Percentiles rank a stretch among this genome's conserved stretches.
Evolutionary conservation across 257 asterid genomes (phyloP).

Genomic region (Cinchona pubescens): DNA sequence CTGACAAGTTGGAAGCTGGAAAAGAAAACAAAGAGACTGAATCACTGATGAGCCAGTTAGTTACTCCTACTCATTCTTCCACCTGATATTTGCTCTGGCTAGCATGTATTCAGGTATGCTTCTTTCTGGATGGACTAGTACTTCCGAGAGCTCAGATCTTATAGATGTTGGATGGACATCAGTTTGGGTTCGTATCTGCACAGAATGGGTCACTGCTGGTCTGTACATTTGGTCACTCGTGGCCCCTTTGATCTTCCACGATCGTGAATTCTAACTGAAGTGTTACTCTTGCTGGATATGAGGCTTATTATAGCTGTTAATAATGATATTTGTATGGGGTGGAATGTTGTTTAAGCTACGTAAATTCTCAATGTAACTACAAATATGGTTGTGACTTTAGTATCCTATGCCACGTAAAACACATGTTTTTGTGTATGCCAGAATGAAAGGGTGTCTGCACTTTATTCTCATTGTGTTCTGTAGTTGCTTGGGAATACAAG

Average conservation of each 20-base stretch:
- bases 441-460: background rate
- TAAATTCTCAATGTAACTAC: background rate
- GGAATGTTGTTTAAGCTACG: conserved; percentile 8
- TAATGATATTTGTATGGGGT: background rate
- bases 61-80: conserved; percentile 92
- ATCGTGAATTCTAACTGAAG: conserved; percentile 70
- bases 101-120: conserved; percentile 99
- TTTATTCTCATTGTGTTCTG: background rate
- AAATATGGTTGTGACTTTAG: background rate
- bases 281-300: background rate
- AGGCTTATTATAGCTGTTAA: background rate
- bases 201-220: conserved; percentile 88
- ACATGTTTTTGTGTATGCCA: background rate
- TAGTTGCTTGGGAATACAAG: background rate
- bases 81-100: conserved; percentile 89
- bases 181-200: conserved; percentile 84
- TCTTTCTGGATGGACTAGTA: conserved; percentile 90
- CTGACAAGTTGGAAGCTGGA: conserved; percentile 73
- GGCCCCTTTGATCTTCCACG: conserved; percentile 71
- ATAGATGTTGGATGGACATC: conserved; percentile 92
- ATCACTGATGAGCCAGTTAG: conserved; percentile 67
- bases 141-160: conserved; percentile 59
- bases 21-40: conserved; percentile 49
- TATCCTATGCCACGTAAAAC: background rate
- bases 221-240: conserved; percentile 86